Conservation (phyloP, 768 basidiomycete genomes). For the Terana coerulea region DNA sequence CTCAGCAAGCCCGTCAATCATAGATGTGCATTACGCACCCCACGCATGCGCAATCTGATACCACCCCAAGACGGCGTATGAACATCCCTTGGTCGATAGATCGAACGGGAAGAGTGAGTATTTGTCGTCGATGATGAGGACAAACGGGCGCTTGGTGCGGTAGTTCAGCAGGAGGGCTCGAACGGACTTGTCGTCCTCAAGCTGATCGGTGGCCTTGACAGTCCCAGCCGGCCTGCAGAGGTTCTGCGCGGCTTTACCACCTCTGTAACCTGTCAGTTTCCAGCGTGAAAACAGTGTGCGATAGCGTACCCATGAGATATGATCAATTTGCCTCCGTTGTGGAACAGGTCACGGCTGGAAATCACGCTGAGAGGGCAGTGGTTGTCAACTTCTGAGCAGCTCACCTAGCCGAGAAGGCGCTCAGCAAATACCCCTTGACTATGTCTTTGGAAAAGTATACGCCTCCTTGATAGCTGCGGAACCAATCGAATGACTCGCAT, state of each 20-base stretch:
- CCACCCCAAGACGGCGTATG: constrained; percentile 60
- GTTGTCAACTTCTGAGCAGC: constrained; percentile 12
- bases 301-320: constrained; percentile 76
- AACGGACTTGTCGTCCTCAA: constrained; percentile 66
- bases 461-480: constrained; percentile 74
- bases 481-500: constrained; percentile 76
- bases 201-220: constrained; percentile 58
- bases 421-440: constrained; percentile 74
- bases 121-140: constrained; percentile 69
- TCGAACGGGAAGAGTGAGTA: constrained; percentile 74
- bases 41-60: constrained; percentile 71
- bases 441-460: constrained; percentile 62
- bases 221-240: constrained; percentile 36
- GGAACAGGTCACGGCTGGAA: constrained; percentile 64
- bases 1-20: background rate
- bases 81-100: constrained; percentile 42
- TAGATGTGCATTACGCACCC: constrained; percentile 41
- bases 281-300: background rate
- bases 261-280: constrained; percentile 34
- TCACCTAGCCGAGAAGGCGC: constrained; percentile 66
- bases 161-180: constrained; percentile 62
- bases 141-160: constrained; percentile 52
- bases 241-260: constrained; percentile 58
- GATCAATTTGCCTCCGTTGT: constrained; percentile 62
- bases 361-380: too few species aligned